Base-by-base conservation (phyloP, 2,329 filamentous ascomycete genomes). In the Ascochyta koolunga region DNA sequence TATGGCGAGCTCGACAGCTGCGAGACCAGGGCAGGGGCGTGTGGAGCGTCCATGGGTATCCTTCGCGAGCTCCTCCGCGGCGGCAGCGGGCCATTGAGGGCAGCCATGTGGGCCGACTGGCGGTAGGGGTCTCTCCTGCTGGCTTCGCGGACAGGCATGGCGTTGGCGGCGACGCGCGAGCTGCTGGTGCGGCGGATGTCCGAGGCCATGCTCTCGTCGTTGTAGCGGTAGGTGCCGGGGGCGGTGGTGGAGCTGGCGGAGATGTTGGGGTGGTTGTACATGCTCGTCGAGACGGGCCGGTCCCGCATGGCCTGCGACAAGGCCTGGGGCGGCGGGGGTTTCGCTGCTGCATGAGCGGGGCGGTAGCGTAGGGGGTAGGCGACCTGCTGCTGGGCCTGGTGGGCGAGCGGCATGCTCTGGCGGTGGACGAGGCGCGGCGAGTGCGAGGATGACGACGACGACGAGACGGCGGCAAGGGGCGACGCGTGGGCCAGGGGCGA, bases 31-130 rank as follows among this genome's bases (percentile, higher is more conserved):
- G 56, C 56, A 10, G 66, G 61, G 5, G 53, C 40, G 33, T 58
- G 56, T 4, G 64, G 35, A 13, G 59, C 61, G 32, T 83, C 83
- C 58, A 84, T 82, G 33, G 82, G 83, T 74, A 89, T 84, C 38
- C 89, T 86, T 70, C 87, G 86, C 10, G 92, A 96, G 66, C 87
- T 89, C 70, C 89, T 85, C 65, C 92, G 85, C 36, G 89, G 89
- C 38, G 91, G 90, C 54, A 89, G 74, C 13, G 87, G 85, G 5
- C 84, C 85, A 69, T 83, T 86, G 13, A 79, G 82, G 25, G 77
- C 73, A 32, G 82, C 79, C 42, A 83, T 79, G 61, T 85, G 86
- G 11, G 58, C 61, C 0, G 81, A 79, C 56, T 84, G 81, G 49
- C 85, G 84, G 71, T 93, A 91, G 25, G 85, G 80, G 57, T 90